phyloP scores from a whole-genome alignment of 1,284 basidiomycete species.

The Ceratobasidium sp. region DNA sequence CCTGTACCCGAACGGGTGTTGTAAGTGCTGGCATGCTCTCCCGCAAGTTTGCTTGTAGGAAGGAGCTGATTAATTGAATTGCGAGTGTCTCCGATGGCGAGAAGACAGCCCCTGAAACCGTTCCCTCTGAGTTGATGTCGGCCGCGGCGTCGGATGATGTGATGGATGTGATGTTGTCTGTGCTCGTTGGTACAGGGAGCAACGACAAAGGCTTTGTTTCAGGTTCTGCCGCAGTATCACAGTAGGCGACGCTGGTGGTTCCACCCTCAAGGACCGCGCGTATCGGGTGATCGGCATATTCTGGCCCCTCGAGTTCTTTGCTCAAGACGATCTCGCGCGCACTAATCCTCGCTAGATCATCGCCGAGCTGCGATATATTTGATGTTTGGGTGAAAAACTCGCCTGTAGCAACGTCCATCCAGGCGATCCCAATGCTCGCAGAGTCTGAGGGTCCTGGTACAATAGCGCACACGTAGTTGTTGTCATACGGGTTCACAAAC shows the following conservation, averaged over 20 bases:
- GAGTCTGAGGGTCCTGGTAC: conserved; percentile 45
- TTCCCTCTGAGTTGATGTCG: neutral
- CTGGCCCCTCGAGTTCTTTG: conserved; percentile 54
- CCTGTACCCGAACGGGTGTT: conserved; percentile 68
- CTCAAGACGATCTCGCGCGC: conserved; percentile 86
- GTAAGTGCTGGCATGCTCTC: conserved; percentile 79
- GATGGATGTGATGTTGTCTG: conserved; percentile 33
- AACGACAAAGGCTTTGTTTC: conserved; percentile 45
- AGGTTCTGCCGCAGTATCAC: conserved; percentile 42
- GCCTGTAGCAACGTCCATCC: conserved; percentile 96
- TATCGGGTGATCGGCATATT: conserved; percentile 59
- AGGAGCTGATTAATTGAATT: conserved; percentile 72
- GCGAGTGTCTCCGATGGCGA: conserved; percentile 65
- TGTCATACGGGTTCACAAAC: conserved; percentile 84
- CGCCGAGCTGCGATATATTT: conserved; percentile 68
- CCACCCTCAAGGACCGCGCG: conserved; percentile 63
- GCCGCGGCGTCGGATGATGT: conserved; percentile 38
- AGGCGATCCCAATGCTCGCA: conserved; percentile 72
- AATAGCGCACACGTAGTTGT: conserved; percentile 87
- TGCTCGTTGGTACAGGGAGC: conserved; percentile 29
- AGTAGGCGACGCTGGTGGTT: conserved; percentile 42
- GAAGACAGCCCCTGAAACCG: conserved; percentile 48
- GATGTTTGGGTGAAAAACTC: conserved; percentile 85
- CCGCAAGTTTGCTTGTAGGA: conserved; percentile 76
- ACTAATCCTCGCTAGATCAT: conserved; percentile 84